Evolutionary conservation across 805 yeast species (phyloP).

Genomic region (Suhomyces sp.): DNA sequence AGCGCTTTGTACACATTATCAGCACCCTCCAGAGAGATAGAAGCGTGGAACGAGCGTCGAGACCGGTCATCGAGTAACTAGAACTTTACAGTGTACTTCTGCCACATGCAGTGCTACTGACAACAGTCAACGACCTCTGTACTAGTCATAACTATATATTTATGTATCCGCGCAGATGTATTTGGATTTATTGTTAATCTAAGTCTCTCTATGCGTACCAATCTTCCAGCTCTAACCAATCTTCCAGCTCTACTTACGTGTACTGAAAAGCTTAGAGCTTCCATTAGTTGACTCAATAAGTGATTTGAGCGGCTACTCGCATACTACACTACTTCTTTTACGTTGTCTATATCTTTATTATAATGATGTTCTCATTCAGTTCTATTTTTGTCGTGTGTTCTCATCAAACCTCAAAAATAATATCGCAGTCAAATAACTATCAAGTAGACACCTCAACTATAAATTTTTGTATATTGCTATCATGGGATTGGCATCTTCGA

Average conservation of each 20-base stretch:
- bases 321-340: background rate
- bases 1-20: background rate
- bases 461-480: background rate
- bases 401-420: background rate
- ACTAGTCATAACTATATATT: no score
- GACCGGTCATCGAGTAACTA: no score
- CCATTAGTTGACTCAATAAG: no score
- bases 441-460: background rate
- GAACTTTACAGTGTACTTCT: no score
- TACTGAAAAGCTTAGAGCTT: background rate
- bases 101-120: no score
- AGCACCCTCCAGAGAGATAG: no score
- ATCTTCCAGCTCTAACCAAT: background rate
- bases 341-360: background rate
- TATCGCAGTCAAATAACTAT: background rate
- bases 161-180: no score
- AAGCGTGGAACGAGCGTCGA: no score
- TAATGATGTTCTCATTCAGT: background rate
- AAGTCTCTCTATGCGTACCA: background rate
- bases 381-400: background rate
- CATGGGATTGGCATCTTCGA: slow-evolving; percentile 65
- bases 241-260: background rate
- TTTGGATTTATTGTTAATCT: no score
- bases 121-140: no score
- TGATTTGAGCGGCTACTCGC: no score